These are phyloP conservation scores for Immersiella caudata DNA, from an alignment of 495 filamentous ascomycete species.

Conservation along the genomic window DNA sequence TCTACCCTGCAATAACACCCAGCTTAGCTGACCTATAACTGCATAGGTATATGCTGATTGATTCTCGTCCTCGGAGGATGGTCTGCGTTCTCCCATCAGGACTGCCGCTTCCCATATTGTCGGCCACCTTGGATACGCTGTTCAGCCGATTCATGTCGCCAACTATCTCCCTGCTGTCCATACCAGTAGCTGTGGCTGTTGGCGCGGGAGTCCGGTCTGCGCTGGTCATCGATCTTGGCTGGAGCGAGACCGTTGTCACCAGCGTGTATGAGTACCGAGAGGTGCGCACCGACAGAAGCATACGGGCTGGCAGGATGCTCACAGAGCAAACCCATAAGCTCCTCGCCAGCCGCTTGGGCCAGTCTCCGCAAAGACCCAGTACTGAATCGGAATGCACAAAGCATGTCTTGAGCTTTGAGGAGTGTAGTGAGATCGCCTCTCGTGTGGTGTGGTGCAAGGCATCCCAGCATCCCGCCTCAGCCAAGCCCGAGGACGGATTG, in stretches of 20 bases:
- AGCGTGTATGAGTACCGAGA: conserved; percentile 88
- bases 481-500: conserved; percentile 38
- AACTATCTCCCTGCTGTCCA: conserved; percentile 77
- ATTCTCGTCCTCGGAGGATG: conserved; percentile 72
- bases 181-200: conserved; percentile 69
- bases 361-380: conserved; percentile 20
- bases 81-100: conserved; percentile 73
- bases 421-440: conserved; percentile 74
- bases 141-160: conserved; percentile 81
- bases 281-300: conserved; percentile 64
- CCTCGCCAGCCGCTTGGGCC: conserved; percentile 48
- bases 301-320: conserved; percentile 72
- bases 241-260: conserved; percentile 82
- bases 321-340: conserved; percentile 68
- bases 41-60: conserved; percentile 70
- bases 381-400: conserved; percentile 25
- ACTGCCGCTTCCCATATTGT: conserved; percentile 77
- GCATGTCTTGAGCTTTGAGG: conserved; percentile 61
- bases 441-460: conserved; percentile 77
- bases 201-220: conserved; percentile 80
- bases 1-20: background rate
- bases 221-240: conserved; percentile 86
- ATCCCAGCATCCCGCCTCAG: conserved; percentile 9
- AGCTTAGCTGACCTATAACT: conserved; percentile 18
- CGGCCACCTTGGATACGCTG: conserved; percentile 69